Base-by-base conservation (phyloP, 2,329 filamentous ascomycete species). In the Penicillium fuscoglaucum region DNA sequence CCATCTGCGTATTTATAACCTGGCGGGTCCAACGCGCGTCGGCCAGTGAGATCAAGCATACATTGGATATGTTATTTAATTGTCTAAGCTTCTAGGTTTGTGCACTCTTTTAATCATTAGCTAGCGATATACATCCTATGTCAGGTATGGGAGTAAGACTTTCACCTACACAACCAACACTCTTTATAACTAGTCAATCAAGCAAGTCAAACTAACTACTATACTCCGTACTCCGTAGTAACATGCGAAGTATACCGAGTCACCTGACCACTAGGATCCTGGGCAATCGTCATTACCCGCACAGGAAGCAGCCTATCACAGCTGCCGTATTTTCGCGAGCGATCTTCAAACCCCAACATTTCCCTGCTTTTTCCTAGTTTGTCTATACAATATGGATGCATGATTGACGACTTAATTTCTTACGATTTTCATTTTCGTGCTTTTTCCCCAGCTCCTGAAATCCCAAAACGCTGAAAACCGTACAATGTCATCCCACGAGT, bases 401-500 rank as follows among this genome's bases (percentile, higher is more conserved):
- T 61, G 52, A 59, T 41, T 59, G 41, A 66, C 61, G 65, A 60
- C 6, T 43, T 37, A 15, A 17, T 41, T 31, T 52, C 46, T 29
- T 10, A 63, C 63, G 52, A 65, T 26, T 66, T 51, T 56, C 39
- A 19, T 55, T 37, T 35, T 33, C 3, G 7, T 31, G 6, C 28
- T 43, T 13, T 13, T 21, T 3, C 10, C 2, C 4, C 9, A 40
- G 26, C 7, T 9, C 6, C 10, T 8, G 13, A 53, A 26, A 28
- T 3, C 7, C 19, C 6, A 28, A 17, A 24, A 15, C 9, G 3
- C 15, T 4, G 9, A 35, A 35, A 43, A 51, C 4, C 5, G 10
- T 13, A 65, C 33, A 53, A 70, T 66, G 64, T 55, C 62, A 8
- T 55, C 61, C 12, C 41, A 47, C 19, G 50, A 54, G 35, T 45